Evolutionary conservation across 2,329 filamentous ascomycete species (phyloP).

Genomic region (Nemania abortiva): DNA sequence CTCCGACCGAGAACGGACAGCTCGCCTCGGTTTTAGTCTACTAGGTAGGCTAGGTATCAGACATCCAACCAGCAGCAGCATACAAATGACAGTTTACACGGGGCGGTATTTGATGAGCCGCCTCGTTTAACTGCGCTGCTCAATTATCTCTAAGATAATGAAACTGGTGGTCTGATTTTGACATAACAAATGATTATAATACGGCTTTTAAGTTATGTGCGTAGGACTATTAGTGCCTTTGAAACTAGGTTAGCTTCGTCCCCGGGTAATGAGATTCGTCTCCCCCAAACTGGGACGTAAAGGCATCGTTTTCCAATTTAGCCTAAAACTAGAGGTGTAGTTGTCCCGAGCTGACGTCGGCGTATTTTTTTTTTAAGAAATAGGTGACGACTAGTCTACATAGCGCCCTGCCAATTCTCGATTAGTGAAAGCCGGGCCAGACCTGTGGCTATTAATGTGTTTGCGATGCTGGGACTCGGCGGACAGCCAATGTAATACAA

Average conservation of each 20-base stretch:
- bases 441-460: not conserved
- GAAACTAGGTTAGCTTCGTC: slow-evolving; percentile 9
- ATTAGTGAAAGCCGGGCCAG: not conserved
- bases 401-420: not conserved
- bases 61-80: not conserved
- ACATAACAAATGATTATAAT: not conserved
- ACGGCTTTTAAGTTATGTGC: not conserved
- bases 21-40: slow-evolving; percentile 7
- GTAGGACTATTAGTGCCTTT: slow-evolving; percentile 1
- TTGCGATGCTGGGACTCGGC: slow-evolving; percentile 8
- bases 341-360: slow-evolving; percentile 8
- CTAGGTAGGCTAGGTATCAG: not conserved
- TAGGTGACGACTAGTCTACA: not conserved
- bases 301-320: slow-evolving; percentile 20
- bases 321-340: slow-evolving; percentile 24
- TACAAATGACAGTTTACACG: slow-evolving; percentile 1
- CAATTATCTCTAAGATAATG: not conserved
- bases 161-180: not conserved
- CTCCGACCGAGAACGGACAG: not conserved
- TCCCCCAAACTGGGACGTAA: slow-evolving; percentile 14
- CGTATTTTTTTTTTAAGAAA: slow-evolving; percentile 6
- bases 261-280: slow-evolving; percentile 12
- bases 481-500: not conserved
- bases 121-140: not conserved
- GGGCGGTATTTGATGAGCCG: not conserved